Base-by-base conservation (phyloP, 2,329 filamentous ascomycete species). In the Trichoderma oligosporum region DNA sequence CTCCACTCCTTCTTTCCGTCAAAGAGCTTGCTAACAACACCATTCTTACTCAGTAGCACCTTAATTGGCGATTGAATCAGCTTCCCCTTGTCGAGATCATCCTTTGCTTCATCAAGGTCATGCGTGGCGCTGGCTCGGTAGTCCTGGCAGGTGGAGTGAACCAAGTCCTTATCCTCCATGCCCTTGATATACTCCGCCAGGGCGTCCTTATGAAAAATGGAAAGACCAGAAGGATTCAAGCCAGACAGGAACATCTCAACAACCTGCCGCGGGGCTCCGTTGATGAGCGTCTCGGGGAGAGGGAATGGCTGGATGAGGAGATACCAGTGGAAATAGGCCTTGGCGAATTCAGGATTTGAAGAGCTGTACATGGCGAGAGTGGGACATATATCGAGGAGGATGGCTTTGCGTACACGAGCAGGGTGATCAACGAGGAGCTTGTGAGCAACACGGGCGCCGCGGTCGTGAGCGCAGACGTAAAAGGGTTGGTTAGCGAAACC, bases 271-370 rank as follows among this genome's bases (percentile, higher is more conserved):
- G 76, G 73, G 22, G 70, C 65, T 0, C 64, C 67, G 0, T 67
- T 68, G 60, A 77, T 76, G 45, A 81, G 68, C 38, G 71, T 74
- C 63, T 83, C 80, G 0, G 78, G 81, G 4, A 83, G 72, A 0
- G 81, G 78, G 4, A 68, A 68, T 0, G 70, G 65, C 64, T 84
- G 82, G 7, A 82, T 79, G 18, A 84, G 72, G 61, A 84, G 78
- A 52, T 82, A 82, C 81, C 82, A 84, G 67, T 84, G 81, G 62
- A 78, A 83, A 65, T 82, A 83, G 0, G 74, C 72, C 25, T 70
- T 71, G 1, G 79, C 77, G 58, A 81, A 78, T 0, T 68, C 66
- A 4, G 71, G 62, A 51, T 74, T 61, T 3, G 74, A 74, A 14
- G 73, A 67, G 47, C 70, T 69, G 68, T 77, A 84, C 76, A 82